phyloP scores from a whole-genome alignment of 208 protist species.

The Blechomonas ayalai region DNA sequence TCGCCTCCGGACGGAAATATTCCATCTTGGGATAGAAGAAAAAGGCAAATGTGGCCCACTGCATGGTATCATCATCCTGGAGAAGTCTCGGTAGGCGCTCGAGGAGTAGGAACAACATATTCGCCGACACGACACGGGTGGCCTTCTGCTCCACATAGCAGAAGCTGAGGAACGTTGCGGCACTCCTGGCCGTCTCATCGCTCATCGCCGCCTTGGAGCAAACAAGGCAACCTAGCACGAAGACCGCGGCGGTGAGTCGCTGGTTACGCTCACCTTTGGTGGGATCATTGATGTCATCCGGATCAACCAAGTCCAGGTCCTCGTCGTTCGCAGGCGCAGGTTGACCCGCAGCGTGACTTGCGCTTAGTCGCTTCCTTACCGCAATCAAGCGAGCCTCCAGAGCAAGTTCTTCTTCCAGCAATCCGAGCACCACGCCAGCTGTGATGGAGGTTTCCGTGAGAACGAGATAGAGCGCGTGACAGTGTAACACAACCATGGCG shows the following conservation, averaged over 20 bases:
- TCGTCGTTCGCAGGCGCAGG: slow-evolving; percentile 21
- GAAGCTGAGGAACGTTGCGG: slow-evolving; percentile 58
- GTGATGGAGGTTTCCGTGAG: slow-evolving; percentile 46
- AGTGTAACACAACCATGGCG: slow-evolving; percentile 65
- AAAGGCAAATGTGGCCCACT: slow-evolving; percentile 79
- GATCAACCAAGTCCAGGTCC: slow-evolving; percentile 55
- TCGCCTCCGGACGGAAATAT: slow-evolving; percentile 82
- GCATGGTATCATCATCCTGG: slow-evolving; percentile 33
- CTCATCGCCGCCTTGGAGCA: slow-evolving; percentile 23
- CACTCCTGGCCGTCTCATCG: slow-evolving; percentile 26
- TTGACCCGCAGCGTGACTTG: background rate
- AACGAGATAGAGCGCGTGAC: slow-evolving; percentile 61
- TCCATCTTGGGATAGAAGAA: slow-evolving; percentile 85
- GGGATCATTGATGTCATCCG: slow-evolving; percentile 81
- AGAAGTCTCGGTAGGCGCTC: slow-evolving; percentile 20
- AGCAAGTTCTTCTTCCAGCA: slow-evolving; percentile 72
- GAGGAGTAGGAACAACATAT: slow-evolving; percentile 53
- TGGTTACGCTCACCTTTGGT: slow-evolving; percentile 87
- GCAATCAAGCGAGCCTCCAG: slow-evolving; percentile 59
- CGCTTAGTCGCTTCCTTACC: slow-evolving; percentile 35
- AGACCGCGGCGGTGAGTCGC: slow-evolving; percentile 64
- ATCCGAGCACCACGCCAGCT: slow-evolving; percentile 45
- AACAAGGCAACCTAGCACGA: slow-evolving; percentile 52
- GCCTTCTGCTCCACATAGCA: slow-evolving; percentile 82
- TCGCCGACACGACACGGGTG: slow-evolving; percentile 66